These are phyloP conservation scores for Hypoxylon sp. DNA, from an alignment of 2,329 filamentous ascomycete species.

Conservation along the genomic window DNA sequence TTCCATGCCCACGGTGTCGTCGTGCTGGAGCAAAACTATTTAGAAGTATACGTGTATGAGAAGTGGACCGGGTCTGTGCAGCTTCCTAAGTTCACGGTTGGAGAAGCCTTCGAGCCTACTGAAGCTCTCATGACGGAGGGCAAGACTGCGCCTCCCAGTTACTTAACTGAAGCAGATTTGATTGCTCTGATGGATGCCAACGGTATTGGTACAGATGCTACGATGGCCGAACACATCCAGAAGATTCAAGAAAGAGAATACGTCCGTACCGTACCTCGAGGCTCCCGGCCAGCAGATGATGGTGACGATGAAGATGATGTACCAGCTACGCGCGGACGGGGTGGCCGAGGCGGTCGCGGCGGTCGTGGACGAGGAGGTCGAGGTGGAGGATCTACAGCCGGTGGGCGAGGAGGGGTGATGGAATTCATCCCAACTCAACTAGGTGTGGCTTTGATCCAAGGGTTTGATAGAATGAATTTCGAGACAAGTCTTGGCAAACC, in stretches of 20 bases:
- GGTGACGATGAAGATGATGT: slow-evolving; percentile 58
- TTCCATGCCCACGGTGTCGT: slow-evolving; percentile 88
- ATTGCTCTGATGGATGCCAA: slow-evolving; percentile 99
- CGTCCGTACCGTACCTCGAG: slow-evolving; percentile 73
- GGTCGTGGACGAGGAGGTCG: slow-evolving; percentile 61
- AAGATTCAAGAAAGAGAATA: slow-evolving; percentile 95
- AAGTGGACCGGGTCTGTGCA: slow-evolving; percentile 92
- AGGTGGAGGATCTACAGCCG: slow-evolving; percentile 55
- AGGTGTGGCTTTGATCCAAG: slow-evolving; percentile 90
- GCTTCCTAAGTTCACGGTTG: slow-evolving; percentile 81
- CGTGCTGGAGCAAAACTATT: slow-evolving; percentile 90
- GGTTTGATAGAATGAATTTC: slow-evolving; percentile 94
- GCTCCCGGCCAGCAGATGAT: slow-evolving; percentile 54
- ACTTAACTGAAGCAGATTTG: slow-evolving; percentile 93
- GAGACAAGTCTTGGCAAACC: slow-evolving; percentile 95
- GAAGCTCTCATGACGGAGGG: slow-evolving; percentile 92
- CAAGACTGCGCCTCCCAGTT: slow-evolving; percentile 86
- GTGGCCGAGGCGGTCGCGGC: slow-evolving; percentile 64
- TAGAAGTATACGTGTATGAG: slow-evolving; percentile 96
- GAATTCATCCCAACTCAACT: slow-evolving; percentile 95
- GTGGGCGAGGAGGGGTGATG: slow-evolving; percentile 69
- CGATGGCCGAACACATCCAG: slow-evolving; percentile 98
- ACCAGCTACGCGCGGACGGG: slow-evolving; percentile 58
- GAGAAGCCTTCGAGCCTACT: slow-evolving; percentile 86
- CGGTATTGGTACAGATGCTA: slow-evolving; percentile 97